Base-by-base conservation (phyloP, 805 yeast species). In the Starmerella khaoyaiensis region DNA sequence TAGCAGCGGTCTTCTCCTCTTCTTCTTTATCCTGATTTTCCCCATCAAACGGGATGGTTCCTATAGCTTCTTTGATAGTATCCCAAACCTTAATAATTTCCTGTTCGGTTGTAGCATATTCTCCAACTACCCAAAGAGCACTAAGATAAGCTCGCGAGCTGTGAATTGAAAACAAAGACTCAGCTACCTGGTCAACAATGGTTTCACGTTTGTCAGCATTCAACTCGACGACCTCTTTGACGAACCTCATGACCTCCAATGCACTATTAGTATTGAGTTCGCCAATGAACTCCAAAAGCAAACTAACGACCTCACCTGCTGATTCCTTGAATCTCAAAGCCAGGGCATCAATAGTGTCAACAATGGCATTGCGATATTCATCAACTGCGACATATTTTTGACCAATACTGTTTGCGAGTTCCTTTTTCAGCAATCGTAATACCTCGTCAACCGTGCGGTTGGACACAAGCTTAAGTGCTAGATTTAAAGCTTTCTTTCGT, bases 101-200 rank as follows among this genome's bases (percentile, higher is more conserved):
- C 19, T 66, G 59, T 46, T 76, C 83, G 36, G 76, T 77, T 31
- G 69, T 53, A 27, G 86, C 66, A 59, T 84, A 90, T 61, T 93
- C 98, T 59, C 99, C 98, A 51, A 90, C 62, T 35, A 90, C 76
- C 99, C 99, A 90, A 42, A 93, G 65, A 0, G 93, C 83, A 21
- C 94, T 93, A 48, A 97, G 76, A 63, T 75, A 79, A 9, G 90
- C 94, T 52, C 84, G 84, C 10, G 94, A 93, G 42, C 90, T 76
- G 55, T 75, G 80, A 35, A 82, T 76, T 18, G 65, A 64, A 20
- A 72, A 72, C 54, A 90, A 65, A 11, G 82, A 64, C 7, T 51
- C 50, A 30, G 83, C 60, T 43, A 90, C 70, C 49, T 78, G 74
- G 31, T 59, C 56, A 39, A 90, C 59, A 33, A 84, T 77, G 15